Base-by-base conservation (phyloP, 805 yeast species). In the Wickerhamomyces queroliae region DNA sequence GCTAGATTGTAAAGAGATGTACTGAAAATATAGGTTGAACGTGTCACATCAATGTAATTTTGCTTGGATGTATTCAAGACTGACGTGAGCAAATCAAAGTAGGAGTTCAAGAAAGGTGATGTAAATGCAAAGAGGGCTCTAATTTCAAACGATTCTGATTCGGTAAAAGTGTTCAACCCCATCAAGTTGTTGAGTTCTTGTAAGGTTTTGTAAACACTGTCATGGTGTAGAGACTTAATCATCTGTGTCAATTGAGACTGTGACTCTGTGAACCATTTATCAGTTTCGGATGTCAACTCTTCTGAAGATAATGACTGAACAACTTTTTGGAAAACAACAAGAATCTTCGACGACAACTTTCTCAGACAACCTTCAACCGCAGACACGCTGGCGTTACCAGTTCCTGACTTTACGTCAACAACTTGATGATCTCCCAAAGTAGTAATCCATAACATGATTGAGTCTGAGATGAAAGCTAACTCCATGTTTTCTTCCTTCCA, bases 281-380 rank as follows among this genome's bases (percentile, higher is more conserved):
- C 90, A 20, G 72, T 78, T 2, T 70, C 81, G 17, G 64, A 74
- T 1, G 59, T 46, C 3, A 76, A 49, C 2, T 48, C 37, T 3
- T 46, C 58, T 0, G 35, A 36, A 15, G 33, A 23, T 17, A 41
- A 27, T 13, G 34, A 9, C 37, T 47, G 39, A 16, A 50, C 39
- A 18, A 73, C 59, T 44, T 75, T 74, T 59, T 90, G 97, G 48
- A 84, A 72, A 1, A 82, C 71, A 23, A 90, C 66, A 39, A 89
- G 61, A 16, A 87, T 70, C 3, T 82, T 70, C 15, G 74, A 74
- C 4, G 80, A 67, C 3, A 84, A 51, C 17, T 70, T 64, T 39
- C 81, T 66, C 42, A 81, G 66, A 2, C 63, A 49, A 2, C 40
- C 35, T 46, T 83, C 88, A 33, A 76, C 44, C 5, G 55, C 64